These are phyloP conservation scores for Moniliophthora roreri DNA, from an alignment of 1,284 basidiomycete species.

Conservation along the genomic window DNA sequence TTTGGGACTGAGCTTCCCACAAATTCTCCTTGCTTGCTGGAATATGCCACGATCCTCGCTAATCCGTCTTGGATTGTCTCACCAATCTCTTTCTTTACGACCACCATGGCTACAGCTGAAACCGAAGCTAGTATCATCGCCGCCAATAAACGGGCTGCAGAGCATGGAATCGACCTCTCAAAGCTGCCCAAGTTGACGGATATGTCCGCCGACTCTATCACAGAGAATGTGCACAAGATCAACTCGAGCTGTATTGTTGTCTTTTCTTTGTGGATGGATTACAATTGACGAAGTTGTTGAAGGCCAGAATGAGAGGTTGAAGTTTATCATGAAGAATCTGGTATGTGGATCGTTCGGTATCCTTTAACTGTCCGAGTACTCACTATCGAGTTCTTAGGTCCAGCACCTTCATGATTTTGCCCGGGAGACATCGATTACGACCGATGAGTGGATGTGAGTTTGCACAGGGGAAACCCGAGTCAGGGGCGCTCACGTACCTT, in stretches of 20 bases:
- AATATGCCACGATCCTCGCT: too few species aligned
- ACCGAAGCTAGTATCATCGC: conserved; percentile 8
- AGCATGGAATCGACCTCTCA: conserved; percentile 36
- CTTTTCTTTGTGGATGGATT: background rate
- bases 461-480: background rate
- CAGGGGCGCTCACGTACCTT: background rate
- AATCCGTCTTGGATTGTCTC: background rate
- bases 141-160: conserved; percentile 28
- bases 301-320: conserved; percentile 41
- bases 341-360: conserved; percentile 22
- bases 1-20: too few species aligned
- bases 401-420: conserved; percentile 73
- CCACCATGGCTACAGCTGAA: conserved; percentile 4
- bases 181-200: conserved; percentile 38
- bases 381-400: conserved; percentile 23
- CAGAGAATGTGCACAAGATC: conserved; percentile 36
- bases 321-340: conserved; percentile 39
- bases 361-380: background rate
- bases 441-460: conserved; percentile 79
- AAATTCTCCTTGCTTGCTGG: too few species aligned
- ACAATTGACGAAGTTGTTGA: background rate
- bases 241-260: conserved; percentile 36
- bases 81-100: too few species aligned
- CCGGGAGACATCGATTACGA: conserved; percentile 71
- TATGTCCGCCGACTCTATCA: conserved; percentile 39